Evolutionary conservation across 2,329 filamentous ascomycete species (phyloP).

Genomic region (Metarhizium sp.): DNA sequence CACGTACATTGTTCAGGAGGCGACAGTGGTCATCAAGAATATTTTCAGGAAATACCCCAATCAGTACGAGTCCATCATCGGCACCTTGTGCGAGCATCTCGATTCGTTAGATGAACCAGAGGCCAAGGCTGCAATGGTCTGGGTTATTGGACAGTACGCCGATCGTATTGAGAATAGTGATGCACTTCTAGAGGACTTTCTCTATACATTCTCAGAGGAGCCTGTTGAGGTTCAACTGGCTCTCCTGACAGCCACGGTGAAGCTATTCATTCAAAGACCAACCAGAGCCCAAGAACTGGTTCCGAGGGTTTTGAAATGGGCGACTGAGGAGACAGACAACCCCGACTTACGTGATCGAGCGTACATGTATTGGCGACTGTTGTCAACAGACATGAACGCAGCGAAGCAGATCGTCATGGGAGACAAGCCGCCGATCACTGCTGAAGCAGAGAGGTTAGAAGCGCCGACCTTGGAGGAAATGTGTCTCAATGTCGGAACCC

Average conservation of each 20-base stretch:
- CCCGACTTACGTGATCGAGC: constrained; percentile 90
- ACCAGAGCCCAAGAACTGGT: constrained; percentile 91
- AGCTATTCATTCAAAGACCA: constrained; percentile 93
- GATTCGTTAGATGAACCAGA: constrained; percentile 96
- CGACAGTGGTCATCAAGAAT: constrained; percentile 95
- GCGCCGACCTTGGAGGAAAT: constrained; percentile 89
- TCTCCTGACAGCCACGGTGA: constrained; percentile 90
- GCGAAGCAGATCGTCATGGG: constrained; percentile 93
- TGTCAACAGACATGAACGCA: constrained; percentile 82
- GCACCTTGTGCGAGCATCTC: constrained; percentile 88
- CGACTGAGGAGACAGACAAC: constrained; percentile 98
- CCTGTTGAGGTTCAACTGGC: constrained; percentile 92
- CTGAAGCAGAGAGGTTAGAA: constrained; percentile 90
- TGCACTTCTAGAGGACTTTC: constrained; percentile 84
- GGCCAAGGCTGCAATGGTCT: constrained; percentile 97
- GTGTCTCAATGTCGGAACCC: constrained; percentile 89
- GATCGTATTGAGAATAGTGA: constrained; percentile 97
- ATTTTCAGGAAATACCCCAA: constrained; percentile 99
- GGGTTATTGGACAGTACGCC: constrained; percentile 98
- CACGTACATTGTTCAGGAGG: constrained; percentile 97
- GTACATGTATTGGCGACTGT: constrained; percentile 98
- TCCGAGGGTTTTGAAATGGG: constrained; percentile 94
- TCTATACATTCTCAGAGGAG: constrained; percentile 90
- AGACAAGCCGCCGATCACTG: constrained; percentile 91
- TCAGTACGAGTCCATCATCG: constrained; percentile 96